Evolutionary conservation across 768 basidiomycete species (phyloP).

Genomic region (Leccinum disarticulatum): DNA sequence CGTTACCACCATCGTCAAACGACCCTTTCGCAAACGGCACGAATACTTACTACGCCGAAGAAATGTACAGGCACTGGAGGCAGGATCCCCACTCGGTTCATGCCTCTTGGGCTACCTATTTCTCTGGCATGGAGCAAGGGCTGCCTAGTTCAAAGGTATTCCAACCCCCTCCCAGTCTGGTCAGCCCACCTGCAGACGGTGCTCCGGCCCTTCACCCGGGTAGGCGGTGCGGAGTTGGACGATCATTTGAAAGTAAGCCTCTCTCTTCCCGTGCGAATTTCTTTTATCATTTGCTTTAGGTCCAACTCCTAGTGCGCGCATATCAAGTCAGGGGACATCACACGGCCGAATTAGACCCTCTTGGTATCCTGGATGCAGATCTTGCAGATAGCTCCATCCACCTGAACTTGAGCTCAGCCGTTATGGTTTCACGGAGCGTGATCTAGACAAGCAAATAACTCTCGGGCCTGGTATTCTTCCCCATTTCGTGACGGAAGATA

Average conservation of each 20-base stretch:
- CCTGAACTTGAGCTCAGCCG: constrained; percentile 92
- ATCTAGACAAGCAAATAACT: constrained; percentile 91
- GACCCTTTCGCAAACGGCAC: constrained; percentile 92
- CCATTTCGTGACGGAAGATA: constrained; percentile 86
- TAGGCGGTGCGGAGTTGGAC: constrained; percentile 76
- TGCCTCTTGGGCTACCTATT: constrained; percentile 92
- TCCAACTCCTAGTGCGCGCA: constrained; percentile 95
- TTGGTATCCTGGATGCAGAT: constrained; percentile 90
- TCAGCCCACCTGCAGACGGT: constrained; percentile 74
- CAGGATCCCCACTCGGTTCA: constrained; percentile 92
- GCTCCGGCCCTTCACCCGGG: constrained; percentile 69
- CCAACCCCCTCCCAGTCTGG: constrained; percentile 73
- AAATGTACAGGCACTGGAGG: constrained; percentile 94
- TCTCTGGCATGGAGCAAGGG: constrained; percentile 89
- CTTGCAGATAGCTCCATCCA: constrained; percentile 67
- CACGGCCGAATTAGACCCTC: constrained; percentile 91
- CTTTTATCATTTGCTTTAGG: constrained; percentile 44
- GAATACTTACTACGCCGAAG: constrained; percentile 93
- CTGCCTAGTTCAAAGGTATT: constrained; percentile 78
- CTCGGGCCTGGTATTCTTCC: constrained; percentile 96
- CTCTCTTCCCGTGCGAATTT: background rate
- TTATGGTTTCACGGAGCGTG: constrained; percentile 93
- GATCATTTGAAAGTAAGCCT: constrained; percentile 86
- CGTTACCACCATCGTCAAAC: constrained; percentile 65
- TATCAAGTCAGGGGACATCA: constrained; percentile 99